phyloP scores from a whole-genome alignment of 805 yeast genomes.

The Pichia insulana region DNA sequence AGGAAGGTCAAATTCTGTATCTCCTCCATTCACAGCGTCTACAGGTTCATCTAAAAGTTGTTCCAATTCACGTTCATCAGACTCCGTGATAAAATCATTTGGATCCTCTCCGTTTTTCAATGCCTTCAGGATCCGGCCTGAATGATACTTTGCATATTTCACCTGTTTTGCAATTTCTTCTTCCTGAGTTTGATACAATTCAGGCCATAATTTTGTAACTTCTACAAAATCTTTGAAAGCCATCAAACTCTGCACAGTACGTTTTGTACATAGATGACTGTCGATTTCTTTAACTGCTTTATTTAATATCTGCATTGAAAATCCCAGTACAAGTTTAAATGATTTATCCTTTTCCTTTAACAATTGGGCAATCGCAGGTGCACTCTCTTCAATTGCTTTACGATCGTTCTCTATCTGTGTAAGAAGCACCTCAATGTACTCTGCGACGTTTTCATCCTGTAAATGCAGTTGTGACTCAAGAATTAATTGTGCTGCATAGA shows the following conservation, averaged over 20 bases:
- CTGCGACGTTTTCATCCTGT: slow-evolving; percentile 44
- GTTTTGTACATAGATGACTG: slow-evolving; percentile 32
- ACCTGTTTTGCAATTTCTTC: slow-evolving; percentile 30
- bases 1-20: slow-evolving; percentile 11
- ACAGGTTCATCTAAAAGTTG: slow-evolving; percentile 6
- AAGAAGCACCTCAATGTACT: slow-evolving; percentile 50
- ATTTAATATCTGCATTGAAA: slow-evolving; percentile 51
- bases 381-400: slow-evolving; percentile 27
- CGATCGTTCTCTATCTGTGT: slow-evolving; percentile 63
- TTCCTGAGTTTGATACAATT: slow-evolving; percentile 13
- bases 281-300: slow-evolving; percentile 41
- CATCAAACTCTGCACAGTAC: slow-evolving; percentile 42
- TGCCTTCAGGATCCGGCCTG: slow-evolving; percentile 46
- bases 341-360: slow-evolving; percentile 54
- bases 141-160: slow-evolving; percentile 56
- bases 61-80: slow-evolving; percentile 22
- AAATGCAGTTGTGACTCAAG: slow-evolving; percentile 53
- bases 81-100: slow-evolving; percentile 41
- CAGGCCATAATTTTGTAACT: slow-evolving; percentile 38
- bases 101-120: slow-evolving; percentile 46
- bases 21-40: slow-evolving; percentile 6
- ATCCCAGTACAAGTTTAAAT: slow-evolving; percentile 44
- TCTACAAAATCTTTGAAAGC: slow-evolving; percentile 49
- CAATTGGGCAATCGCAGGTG: slow-evolving; percentile 36
- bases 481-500: slow-evolving; percentile 69